Percentiles rank a stretch among this genome's conserved stretches.
phyloP scores from a whole-genome alignment of 1,284 basidiomycete genomes.

The Microbotryum scabiosae region DNA sequence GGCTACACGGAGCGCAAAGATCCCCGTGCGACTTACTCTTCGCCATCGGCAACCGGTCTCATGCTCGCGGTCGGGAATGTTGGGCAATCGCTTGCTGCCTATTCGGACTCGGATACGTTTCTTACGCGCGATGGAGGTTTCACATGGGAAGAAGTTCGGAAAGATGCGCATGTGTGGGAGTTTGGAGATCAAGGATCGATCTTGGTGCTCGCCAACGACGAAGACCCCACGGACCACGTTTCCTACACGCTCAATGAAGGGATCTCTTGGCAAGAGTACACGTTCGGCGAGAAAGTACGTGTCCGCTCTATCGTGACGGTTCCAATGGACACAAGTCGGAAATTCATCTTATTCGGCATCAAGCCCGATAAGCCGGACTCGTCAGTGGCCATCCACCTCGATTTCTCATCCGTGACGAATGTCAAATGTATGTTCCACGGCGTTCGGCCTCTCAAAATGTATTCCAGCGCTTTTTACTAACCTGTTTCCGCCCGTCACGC shows the following conservation, averaged over 20 bases:
- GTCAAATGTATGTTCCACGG: conserved; percentile 55
- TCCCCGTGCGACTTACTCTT: conserved; percentile 82
- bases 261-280: conserved; percentile 74
- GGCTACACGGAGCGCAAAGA: conserved; percentile 91
- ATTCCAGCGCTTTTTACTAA: conserved; percentile 11
- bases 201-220: conserved; percentile 88
- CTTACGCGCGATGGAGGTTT: conserved; percentile 92
- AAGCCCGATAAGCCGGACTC: conserved; percentile 48
- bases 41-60: conserved; percentile 80
- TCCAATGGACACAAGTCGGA: conserved; percentile 78
- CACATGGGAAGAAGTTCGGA: conserved; percentile 97
- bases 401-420: conserved; percentile 71
- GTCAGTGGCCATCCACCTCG: conserved; percentile 71
- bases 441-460: conserved; percentile 13
- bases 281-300: conserved; percentile 69
- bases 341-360: conserved; percentile 77
- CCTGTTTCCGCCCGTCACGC: neutral
- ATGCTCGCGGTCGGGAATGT: conserved; percentile 98
- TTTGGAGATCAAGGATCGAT: conserved; percentile 95
- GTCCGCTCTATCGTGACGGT: conserved; percentile 77
- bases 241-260: conserved; percentile 87
- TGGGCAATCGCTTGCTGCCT: conserved; percentile 69
- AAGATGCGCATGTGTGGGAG: conserved; percentile 96
- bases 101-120: conserved; percentile 88
- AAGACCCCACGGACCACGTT: conserved; percentile 80